These are phyloP conservation scores for Kondoa malvinella DNA, from an alignment of 768 basidiomycete genomes.

Conservation along the genomic window DNA sequence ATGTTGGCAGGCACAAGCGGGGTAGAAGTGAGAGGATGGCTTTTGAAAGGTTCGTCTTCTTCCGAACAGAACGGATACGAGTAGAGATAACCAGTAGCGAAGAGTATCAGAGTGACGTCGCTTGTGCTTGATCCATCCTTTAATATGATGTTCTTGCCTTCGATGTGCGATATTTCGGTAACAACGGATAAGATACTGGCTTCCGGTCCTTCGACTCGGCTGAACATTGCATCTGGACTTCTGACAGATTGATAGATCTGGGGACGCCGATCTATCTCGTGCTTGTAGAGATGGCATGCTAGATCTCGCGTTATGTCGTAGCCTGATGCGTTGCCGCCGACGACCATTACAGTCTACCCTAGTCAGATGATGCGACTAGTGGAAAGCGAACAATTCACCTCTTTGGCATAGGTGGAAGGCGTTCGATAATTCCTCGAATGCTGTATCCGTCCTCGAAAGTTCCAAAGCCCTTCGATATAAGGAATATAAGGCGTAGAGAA, in stretches of 20 bases:
- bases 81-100: constrained; percentile 34
- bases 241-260: constrained; percentile 22
- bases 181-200: background rate
- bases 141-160: constrained; percentile 25
- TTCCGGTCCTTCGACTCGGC: background rate
- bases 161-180: background rate
- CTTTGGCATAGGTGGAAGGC: constrained; percentile 23
- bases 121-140: constrained; percentile 22
- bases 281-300: constrained; percentile 12
- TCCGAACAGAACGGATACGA: constrained; percentile 30
- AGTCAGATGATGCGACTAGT: too few species aligned
- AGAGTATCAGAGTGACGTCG: constrained; percentile 32
- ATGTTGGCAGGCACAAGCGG: background rate
- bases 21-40: constrained; percentile 17
- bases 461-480: constrained; percentile 26
- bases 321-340: constrained; percentile 34
- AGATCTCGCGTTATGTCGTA: constrained; percentile 32
- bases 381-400: constrained; percentile 22
- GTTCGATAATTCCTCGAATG: constrained; percentile 32
- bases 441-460: constrained; percentile 28
- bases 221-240: constrained; percentile 7
- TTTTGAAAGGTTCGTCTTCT: constrained; percentile 28
- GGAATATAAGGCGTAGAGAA: constrained; percentile 32
- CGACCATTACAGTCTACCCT: constrained; percentile 30
- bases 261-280: background rate